Evolutionary conservation across 2,329 filamentous ascomycete species (phyloP).

Genomic region (Leptosphaerulina australis): DNA sequence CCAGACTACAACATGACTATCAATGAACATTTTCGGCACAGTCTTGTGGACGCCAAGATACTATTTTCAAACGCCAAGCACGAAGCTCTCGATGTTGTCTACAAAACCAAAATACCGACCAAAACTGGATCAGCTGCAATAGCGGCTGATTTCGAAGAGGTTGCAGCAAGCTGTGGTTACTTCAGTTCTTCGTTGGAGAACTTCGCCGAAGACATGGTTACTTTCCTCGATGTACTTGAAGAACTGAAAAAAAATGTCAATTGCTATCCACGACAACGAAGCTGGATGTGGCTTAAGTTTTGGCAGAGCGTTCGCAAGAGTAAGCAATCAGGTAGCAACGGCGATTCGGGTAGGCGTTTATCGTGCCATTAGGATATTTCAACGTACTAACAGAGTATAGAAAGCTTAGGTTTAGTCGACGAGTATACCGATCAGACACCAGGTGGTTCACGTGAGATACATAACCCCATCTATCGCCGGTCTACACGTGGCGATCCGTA

Average conservation of each 20-base stretch:
- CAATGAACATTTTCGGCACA: slow-evolving; percentile 79
- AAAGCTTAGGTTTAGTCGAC: slow-evolving; percentile 32
- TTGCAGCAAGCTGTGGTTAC: slow-evolving; percentile 95
- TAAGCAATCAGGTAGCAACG: slow-evolving; percentile 17
- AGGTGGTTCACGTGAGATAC: slow-evolving; percentile 45
- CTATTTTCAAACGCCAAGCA: slow-evolving; percentile 79
- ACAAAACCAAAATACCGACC: slow-evolving; percentile 76
- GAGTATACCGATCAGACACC: slow-evolving; percentile 35
- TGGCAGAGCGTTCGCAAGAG: slow-evolving; percentile 60
- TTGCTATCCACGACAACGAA: slow-evolving; percentile 64
- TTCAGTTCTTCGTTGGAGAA: slow-evolving; percentile 92
- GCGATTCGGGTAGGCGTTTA: slow-evolving; percentile 29
- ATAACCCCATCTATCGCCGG: slow-evolving; percentile 42
- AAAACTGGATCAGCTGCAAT: slow-evolving; percentile 72
- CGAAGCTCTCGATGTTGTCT: slow-evolving; percentile 78
- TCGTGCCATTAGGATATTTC: background rate
- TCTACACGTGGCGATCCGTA: slow-evolving; percentile 37
- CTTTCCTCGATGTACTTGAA: slow-evolving; percentile 82
- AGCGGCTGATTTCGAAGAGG: slow-evolving; percentile 94
- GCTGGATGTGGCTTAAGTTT: slow-evolving; percentile 86
- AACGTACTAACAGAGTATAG: slow-evolving; percentile 23
- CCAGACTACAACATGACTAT: slow-evolving; percentile 72
- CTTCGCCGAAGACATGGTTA: slow-evolving; percentile 87
- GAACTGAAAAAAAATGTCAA: slow-evolving; percentile 77
- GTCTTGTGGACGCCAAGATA: slow-evolving; percentile 77